Evolutionary conservation across 2,329 filamentous ascomycete genomes (phyloP), one percentile per base, ranked within the genome.

Genomic region (Exophiala alcalophila): DNA sequence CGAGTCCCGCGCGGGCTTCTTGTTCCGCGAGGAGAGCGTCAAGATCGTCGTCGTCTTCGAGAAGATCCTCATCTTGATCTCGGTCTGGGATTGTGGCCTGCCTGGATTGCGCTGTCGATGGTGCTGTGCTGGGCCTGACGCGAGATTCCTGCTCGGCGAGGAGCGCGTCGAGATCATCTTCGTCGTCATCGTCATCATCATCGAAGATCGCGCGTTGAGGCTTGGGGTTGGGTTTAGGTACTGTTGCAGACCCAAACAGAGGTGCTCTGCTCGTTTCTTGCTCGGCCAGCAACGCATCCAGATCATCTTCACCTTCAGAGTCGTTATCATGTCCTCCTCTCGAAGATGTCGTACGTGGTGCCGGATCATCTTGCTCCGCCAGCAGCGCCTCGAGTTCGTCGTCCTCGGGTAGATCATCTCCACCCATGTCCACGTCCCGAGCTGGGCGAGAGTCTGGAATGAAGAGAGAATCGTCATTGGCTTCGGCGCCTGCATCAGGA

Each of bases 281-380:
- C 26, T 56, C 49, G n/a, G 55, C 55, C 2, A 57, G 38, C 19
- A 57, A 27, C 10, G 53, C 55, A 43, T 57, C 55, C 16, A 56
- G 52, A 37, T 57, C 55, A 26, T 57, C 55, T 38, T 56, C 50
- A 27, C 52, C 54, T 40, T 55, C 52, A 9, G 46, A 52, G 30
- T 55, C 52, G 8, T 33, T 18, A 15, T 50, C 36, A 14, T 26
- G 19, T 8, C 33, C 20, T 12, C 19, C 16, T 25, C 29, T 47
- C 7, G 32, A 43, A 4, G 21, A 10, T 7, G 25, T 28, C n/a
- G 25, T 14, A 11, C 35, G 16, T n/a, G n/a, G n/a, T n/a, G n/a
- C n/a, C n/a, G n/a, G n/a, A 7, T 20, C 29, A 9, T 52, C 49
- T 40, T 52, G 49, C 34, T 53, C 40, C 14, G 50, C 47, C 5